phyloP scores from a whole-genome alignment of 2,329 filamentous ascomycete genomes.

The Pyricularia pennisetigena region DNA sequence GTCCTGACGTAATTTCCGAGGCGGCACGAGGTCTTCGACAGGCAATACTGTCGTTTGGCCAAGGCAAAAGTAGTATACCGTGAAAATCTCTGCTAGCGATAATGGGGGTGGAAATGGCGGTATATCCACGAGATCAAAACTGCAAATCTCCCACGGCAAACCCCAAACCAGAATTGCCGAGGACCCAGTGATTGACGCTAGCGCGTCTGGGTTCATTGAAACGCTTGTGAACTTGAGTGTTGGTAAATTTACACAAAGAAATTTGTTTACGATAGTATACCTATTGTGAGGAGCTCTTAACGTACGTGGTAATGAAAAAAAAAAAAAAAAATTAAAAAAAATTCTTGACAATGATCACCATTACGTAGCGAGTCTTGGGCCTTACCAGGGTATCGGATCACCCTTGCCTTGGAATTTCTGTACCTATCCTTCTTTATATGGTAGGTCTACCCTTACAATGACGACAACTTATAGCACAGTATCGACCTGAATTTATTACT shows the following conservation, averaged over 20 bases:
- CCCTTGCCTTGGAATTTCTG: neutral
- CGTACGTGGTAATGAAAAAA: neutral
- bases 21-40: neutral
- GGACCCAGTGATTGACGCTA: neutral
- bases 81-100: neutral
- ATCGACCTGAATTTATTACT: neutral
- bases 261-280: no score
- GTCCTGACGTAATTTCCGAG: neutral
- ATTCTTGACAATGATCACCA: neutral
- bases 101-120: neutral
- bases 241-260: neutral
- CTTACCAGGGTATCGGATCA: neutral
- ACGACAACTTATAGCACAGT: neutral
- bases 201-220: neutral
- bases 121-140: neutral
- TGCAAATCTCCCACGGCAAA: neutral
- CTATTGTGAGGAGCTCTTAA: no score
- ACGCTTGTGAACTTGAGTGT: neutral
- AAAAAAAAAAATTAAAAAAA: no score
- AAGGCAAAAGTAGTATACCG: neutral
- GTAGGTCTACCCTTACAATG: neutral
- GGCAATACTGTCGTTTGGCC: neutral
- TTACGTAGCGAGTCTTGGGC: neutral
- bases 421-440: neutral
- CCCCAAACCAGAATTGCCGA: neutral